Base-by-base conservation (phyloP, 2,329 filamentous ascomycete genomes). In the Botrytis galanthina region DNA sequence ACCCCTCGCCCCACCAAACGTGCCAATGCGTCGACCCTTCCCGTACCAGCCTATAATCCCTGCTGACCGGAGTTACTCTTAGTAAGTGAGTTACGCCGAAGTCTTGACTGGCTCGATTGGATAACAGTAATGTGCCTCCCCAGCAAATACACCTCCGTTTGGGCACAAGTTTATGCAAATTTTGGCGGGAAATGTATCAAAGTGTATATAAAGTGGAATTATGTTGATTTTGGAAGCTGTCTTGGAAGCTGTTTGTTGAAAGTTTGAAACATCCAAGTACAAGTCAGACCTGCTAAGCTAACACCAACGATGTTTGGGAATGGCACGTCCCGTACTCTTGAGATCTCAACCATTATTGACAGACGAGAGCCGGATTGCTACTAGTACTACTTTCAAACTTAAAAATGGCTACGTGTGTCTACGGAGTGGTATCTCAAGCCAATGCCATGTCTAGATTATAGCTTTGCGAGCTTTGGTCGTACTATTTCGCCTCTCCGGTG, bases 1-100 rank as follows among this genome's bases (percentile, higher is more conserved):
- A 72, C 71, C 71, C 70, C 70, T 72, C 70, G 70, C 70, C 70
- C 71, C 71, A 72, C 71, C 71, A 72, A 59, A 59, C 63, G 29
- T 72, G 71, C 71, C 71, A 72, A 68, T 72, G 71, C 39, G 39
- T 57, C 51, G 51, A 32, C 37, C 66, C 62, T 48, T 68, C 70
- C 70, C 61, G 29, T n/a, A 48, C 39, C 70, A 72, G 54, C 51
- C 70, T 68, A 39, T 60, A n/a, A 72, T 60, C 70, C 70, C 35
- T 68, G 62, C 22, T 35, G 35, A 37, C 39, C 37, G 70, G 61
- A 69, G 66, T 57, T 69, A 69, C 46, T 57, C 64, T 68, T 57
- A 69, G 48, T 42, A 68, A 69, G 37, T 57, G 37, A 57, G 37
- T 69, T 69, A 32, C 35, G 66, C 66, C 66, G 66, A 68, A 57